Evolutionary conservation across 1,139 yeast species (phyloP).

Genomic region (Debaryomyces coudertii): DNA sequence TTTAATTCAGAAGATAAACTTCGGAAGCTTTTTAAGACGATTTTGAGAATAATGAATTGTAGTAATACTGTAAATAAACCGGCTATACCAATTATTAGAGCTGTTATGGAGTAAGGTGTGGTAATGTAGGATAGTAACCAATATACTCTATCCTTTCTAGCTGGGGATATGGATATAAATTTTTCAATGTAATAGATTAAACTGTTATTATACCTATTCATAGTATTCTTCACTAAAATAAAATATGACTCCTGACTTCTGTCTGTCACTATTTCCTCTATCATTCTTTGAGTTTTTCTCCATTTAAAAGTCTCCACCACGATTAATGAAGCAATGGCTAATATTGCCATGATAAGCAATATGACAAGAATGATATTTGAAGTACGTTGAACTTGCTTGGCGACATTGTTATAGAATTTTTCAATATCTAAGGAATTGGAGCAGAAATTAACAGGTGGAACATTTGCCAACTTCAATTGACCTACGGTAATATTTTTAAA

Average conservation of each 20-base stretch:
- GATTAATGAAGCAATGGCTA: slow-evolving; percentile 41
- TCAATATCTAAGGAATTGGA: slow-evolving; percentile 13
- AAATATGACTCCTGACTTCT: neutral
- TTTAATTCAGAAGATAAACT: slow-evolving; percentile 3
- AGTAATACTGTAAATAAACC: slow-evolving; percentile 53
- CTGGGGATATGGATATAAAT: slow-evolving; percentile 8
- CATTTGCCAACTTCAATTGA: slow-evolving; percentile 14
- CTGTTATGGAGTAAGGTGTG: slow-evolving; percentile 47
- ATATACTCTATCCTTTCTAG: slow-evolving; percentile 11
- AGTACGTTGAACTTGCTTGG: slow-evolving; percentile 30
- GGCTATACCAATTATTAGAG: slow-evolving; percentile 49
- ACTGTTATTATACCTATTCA: slow-evolving; percentile 24
- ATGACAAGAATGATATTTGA: slow-evolving; percentile 42
- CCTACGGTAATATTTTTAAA: slow-evolving; percentile 19
- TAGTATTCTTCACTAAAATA: slow-evolving; percentile 16
- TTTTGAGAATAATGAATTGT: slow-evolving; percentile 46
- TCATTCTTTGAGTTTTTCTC: slow-evolving; percentile 42
- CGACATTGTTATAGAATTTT: slow-evolving; percentile 18
- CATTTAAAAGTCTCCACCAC: slow-evolving; percentile 53
- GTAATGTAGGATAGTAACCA: slow-evolving; percentile 58
- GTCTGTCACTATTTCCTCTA: slow-evolving; percentile 20
- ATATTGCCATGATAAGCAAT: slow-evolving; percentile 33
- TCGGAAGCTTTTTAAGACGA: slow-evolving; percentile 16
- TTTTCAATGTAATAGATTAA: slow-evolving; percentile 20
- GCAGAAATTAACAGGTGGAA: slow-evolving; percentile 4